Conservation (phyloP, 129 eudicot species). For the Chrysanthemum lavandulifolium region DNA sequence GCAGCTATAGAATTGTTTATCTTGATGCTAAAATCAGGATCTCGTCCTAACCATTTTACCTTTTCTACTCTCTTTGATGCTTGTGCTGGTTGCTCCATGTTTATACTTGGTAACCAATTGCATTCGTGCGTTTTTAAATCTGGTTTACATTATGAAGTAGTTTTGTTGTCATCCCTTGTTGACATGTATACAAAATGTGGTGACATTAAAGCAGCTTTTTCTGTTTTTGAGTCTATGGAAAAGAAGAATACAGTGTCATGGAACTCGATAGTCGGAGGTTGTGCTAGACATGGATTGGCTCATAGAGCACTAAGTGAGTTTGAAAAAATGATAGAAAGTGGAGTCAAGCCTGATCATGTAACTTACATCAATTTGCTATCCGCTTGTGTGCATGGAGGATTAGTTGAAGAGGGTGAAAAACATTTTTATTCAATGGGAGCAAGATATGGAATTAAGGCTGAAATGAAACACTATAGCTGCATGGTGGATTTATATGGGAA, state of each 20-base stretch:
- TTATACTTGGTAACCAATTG: constrained; percentile 55
- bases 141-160: constrained; percentile 54
- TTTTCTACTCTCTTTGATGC: constrained; percentile 72
- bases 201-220: constrained; percentile 53
- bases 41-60: constrained; percentile 65
- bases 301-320: constrained; percentile 54
- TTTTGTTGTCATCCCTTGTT: constrained; percentile 59
- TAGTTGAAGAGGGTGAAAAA: constrained; percentile 70
- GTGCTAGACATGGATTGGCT: constrained; percentile 68
- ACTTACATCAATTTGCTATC: constrained; percentile 68
- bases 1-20: constrained; percentile 53
- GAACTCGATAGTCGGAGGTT: constrained; percentile 82
- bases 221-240: constrained; percentile 50
- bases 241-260: constrained; percentile 61
- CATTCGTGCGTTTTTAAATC: constrained; percentile 57
- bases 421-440: constrained; percentile 48
- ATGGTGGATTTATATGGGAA: constrained; percentile 89
- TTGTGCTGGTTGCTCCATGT: constrained; percentile 66
- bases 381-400: constrained; percentile 80
- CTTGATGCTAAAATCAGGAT: constrained; percentile 49
- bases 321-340: constrained; percentile 52
- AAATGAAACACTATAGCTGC: constrained; percentile 76
- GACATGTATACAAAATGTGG: constrained; percentile 80
- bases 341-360: constrained; percentile 56
- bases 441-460: constrained; percentile 48